phyloP scores from a whole-genome alignment of 1,284 basidiomycete genomes.

The Boletus sp. region DNA sequence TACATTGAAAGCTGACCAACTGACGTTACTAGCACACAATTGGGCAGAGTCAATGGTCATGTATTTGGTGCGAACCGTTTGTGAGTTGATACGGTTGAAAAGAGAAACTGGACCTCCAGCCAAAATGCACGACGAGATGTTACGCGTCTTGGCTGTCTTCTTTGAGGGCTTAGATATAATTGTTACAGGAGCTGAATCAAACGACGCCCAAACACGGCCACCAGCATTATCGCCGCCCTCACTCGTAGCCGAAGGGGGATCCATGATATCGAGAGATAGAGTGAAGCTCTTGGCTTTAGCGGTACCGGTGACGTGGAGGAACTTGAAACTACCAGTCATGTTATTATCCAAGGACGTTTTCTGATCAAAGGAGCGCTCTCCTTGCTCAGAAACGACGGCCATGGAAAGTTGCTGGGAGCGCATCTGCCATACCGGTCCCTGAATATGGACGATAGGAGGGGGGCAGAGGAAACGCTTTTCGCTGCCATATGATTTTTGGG shows the following conservation, averaged over 20 bases:
- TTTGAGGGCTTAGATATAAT: constrained; percentile 97
- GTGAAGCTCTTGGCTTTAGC: constrained; percentile 89
- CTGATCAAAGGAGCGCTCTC: constrained; percentile 79
- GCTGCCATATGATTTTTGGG: constrained; percentile 88
- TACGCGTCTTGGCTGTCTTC: constrained; percentile 94
- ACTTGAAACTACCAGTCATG: constrained; percentile 85
- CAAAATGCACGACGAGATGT: constrained; percentile 87
- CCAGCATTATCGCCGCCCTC: constrained; percentile 51
- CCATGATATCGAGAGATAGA: constrained; percentile 76
- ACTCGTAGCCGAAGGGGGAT: constrained; percentile 50
- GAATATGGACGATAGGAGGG: constrained; percentile 83
- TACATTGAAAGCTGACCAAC: constrained; percentile 93
- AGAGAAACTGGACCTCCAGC: constrained; percentile 89
- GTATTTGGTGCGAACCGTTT: constrained; percentile 95
- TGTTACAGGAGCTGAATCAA: constrained; percentile 86
- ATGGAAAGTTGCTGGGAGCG: constrained; percentile 77
- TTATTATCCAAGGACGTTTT: constrained; percentile 75
- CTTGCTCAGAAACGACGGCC: constrained; percentile 80
- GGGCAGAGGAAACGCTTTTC: constrained; percentile 91
- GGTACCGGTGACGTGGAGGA: constrained; percentile 83
- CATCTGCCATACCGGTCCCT: constrained; percentile 79
- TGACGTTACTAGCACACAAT: constrained; percentile 80
- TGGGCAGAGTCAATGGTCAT: constrained; percentile 86
- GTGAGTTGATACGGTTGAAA: constrained; percentile 95
- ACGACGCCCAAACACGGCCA: constrained; percentile 82